Percentiles rank a stretch among this genome's conserved stretches.
These are phyloP conservation scores for Stellera chamaejasme DNA, from an alignment of 345 rosid genomes.

Conservation along the genomic window DNA sequence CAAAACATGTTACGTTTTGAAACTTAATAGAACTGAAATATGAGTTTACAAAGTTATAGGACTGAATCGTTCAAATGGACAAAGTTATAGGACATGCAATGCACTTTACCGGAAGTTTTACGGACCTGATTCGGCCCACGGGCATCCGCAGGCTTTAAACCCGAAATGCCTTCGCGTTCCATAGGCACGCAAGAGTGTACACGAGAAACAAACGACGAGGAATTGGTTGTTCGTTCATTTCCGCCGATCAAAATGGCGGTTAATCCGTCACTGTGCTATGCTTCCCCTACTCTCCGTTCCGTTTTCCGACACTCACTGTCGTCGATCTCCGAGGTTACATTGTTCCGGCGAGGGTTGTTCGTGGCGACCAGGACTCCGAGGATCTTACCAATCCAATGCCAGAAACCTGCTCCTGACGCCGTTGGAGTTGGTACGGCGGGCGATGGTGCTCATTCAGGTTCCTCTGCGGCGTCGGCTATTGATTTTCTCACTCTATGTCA, in stretches of 20 bases:
- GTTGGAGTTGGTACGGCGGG: conserved; percentile 18
- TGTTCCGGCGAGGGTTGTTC: conserved; percentile 19
- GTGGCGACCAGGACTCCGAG: conserved; percentile 20
- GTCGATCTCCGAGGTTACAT: conserved; percentile 19
- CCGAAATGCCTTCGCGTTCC: too few relatives aligned
- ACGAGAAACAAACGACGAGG: too few relatives aligned
- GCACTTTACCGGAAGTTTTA: too few relatives aligned
- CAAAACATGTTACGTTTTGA: too few relatives aligned
- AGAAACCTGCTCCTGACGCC: conserved; percentile 26
- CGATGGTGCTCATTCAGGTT: conserved; percentile 19
- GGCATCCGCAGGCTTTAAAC: too few relatives aligned
- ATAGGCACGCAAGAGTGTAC: too few relatives aligned
- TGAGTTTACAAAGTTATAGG: too few relatives aligned
- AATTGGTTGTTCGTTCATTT: neutral
- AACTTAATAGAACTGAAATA: too few relatives aligned
- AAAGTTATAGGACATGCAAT: too few relatives aligned
- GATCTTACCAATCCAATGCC: conserved; percentile 39
- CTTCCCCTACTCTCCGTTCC: conserved; percentile 26
- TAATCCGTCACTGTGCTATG: conserved; percentile 25
- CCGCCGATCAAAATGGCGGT: conserved; percentile 31
- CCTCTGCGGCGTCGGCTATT: conserved; percentile 51
- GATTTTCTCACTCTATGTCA: conserved; percentile 87
- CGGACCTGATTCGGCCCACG: too few relatives aligned
- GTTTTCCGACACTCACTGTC: conserved; percentile 20
- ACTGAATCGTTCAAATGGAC: too few relatives aligned